Percentiles rank a stretch among this genome's conserved stretches.
These are phyloP conservation scores for Aspergillus texensis DNA, from an alignment of 2,329 filamentous ascomycete genomes.

Conservation along the genomic window DNA sequence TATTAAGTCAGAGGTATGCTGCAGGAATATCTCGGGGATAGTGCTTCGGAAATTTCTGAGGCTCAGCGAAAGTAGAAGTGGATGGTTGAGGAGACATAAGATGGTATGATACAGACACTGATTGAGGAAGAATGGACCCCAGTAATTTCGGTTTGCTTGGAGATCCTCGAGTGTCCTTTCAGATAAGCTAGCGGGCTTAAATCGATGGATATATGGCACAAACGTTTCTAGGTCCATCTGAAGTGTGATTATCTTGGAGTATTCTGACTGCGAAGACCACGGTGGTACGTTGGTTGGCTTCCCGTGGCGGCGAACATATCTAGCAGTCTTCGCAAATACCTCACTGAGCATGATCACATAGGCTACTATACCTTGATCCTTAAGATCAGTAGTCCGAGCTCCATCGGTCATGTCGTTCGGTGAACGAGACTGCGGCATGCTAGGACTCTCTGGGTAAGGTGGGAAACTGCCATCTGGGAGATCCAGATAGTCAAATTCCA, in stretches of 20 bases:
- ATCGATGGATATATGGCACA: slow-evolving; percentile 55
- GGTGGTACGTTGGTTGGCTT: slow-evolving; percentile 47
- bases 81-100: slow-evolving; percentile 57
- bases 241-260: slow-evolving; percentile 53
- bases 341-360: slow-evolving; percentile 52
- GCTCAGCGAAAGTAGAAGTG: slow-evolving; percentile 56
- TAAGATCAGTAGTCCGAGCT: slow-evolving; percentile 31
- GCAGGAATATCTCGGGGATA: slow-evolving; percentile 58
- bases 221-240: slow-evolving; percentile 57
- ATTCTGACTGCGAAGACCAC: slow-evolving; percentile 57
- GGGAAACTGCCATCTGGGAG: slow-evolving; percentile 39
- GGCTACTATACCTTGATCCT: slow-evolving; percentile 48
- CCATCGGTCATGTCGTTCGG: slow-evolving; percentile 24
- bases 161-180: slow-evolving; percentile 47
- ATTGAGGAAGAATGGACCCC: slow-evolving; percentile 56
- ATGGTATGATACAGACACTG: slow-evolving; percentile 59
- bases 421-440: slow-evolving; percentile 27
- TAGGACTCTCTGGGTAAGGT: slow-evolving; percentile 43
- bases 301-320: slow-evolving; percentile 52
- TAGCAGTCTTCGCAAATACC: slow-evolving; percentile 52
- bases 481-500: slow-evolving; percentile 45
- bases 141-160: slow-evolving; percentile 52
- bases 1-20: slow-evolving; percentile 57
- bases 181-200: slow-evolving; percentile 52
- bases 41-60: slow-evolving; percentile 55